Evolutionary conservation across 2,329 filamentous ascomycete genomes (phyloP).

Genomic region (Claviceps quebecensis): DNA sequence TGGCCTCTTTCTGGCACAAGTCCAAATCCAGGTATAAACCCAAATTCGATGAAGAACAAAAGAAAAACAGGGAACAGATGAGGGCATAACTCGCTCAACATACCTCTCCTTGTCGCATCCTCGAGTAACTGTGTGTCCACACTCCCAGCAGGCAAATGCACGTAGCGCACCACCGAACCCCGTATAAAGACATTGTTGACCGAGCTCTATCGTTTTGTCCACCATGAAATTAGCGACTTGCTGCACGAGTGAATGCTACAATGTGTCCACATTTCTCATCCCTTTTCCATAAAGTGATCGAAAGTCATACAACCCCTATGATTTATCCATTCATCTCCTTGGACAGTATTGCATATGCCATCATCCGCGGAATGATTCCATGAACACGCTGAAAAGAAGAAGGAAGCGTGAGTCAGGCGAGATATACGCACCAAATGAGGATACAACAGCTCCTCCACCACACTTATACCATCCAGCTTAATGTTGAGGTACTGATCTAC

Average conservation of each 20-base stretch:
- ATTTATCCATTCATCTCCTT: no score
- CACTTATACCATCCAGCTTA: slow-evolving; percentile 89
- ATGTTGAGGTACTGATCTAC: slow-evolving; percentile 99
- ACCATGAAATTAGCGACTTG: background rate
- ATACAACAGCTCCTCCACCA: slow-evolving; percentile 87
- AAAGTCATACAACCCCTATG: no score
- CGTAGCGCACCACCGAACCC: slow-evolving; percentile 83
- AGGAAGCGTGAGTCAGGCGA: background rate
- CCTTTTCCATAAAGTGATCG: no score
- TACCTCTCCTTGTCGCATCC: slow-evolving; percentile 80
- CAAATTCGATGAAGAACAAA: background rate
- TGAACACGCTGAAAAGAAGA: no score
- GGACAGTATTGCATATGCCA: no score
- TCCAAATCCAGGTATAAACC: no score
- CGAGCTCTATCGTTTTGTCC: slow-evolving; percentile 35
- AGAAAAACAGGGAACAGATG: background rate
- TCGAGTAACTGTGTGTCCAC: slow-evolving; percentile 80
- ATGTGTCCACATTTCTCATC: no score
- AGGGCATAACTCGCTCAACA: slow-evolving; percentile 8
- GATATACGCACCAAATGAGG: slow-evolving; percentile 64
- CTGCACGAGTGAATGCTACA: no score
- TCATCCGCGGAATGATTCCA: no score
- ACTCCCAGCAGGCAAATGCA: slow-evolving; percentile 68
- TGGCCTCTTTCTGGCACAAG: no score
- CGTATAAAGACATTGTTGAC: slow-evolving; percentile 96